Conservation (phyloP, 805 yeast genomes). For the Saturnispora dispora region DNA sequence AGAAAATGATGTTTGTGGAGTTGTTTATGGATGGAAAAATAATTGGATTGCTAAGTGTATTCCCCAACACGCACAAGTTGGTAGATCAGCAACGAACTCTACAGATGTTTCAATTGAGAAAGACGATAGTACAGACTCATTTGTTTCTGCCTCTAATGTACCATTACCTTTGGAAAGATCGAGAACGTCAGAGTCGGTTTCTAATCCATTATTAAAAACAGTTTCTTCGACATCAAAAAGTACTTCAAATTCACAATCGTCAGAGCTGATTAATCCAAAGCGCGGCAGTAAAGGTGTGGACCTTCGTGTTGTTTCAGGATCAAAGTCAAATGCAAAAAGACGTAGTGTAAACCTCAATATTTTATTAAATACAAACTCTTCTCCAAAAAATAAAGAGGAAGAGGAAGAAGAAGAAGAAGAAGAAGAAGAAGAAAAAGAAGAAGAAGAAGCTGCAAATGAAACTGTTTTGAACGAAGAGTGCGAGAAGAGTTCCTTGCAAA, state of each 20-base stretch:
- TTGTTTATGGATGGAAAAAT: slow-evolving; percentile 28
- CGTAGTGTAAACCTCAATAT: slow-evolving; percentile 5
- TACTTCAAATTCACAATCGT: background rate
- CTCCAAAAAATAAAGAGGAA: background rate
- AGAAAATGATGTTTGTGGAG: slow-evolving; percentile 22
- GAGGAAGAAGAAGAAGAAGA: background rate
- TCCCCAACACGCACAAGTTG: background rate
- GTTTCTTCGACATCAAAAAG: background rate
- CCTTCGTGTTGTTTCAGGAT: slow-evolving; percentile 3
- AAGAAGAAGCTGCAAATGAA: background rate
- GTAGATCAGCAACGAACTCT: background rate
- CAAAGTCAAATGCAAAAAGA: background rate
- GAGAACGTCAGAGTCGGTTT: background rate
- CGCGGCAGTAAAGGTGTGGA: slow-evolving; percentile 2
- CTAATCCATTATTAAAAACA: background rate
- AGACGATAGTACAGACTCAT: background rate
- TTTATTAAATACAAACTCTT: background rate
- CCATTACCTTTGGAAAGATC: background rate
- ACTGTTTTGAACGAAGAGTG: background rate
- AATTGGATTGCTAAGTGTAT: slow-evolving; percentile 19
- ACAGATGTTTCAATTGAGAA: background rate
- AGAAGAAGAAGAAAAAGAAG: background rate
- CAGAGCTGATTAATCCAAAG: background rate
- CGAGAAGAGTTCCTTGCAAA: background rate
- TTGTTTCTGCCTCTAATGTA: slow-evolving; percentile 1